Base-by-base conservation (phyloP, 768 basidiomycete species). In the Tylopilus subfusipes region DNA sequence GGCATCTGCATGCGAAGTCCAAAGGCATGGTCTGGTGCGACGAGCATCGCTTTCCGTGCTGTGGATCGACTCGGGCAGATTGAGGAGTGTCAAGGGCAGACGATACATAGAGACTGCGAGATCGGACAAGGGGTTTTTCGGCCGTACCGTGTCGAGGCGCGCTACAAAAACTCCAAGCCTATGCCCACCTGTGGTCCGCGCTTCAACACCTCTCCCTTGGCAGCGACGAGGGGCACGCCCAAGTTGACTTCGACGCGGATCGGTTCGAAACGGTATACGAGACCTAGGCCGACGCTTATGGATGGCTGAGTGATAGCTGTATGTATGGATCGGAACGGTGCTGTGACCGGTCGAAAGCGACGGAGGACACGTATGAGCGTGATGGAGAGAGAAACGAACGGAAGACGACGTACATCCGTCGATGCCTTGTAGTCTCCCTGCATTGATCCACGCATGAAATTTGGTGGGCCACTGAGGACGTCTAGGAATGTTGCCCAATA, bases 191-290 rank as follows among this genome's bases (percentile, higher is more conserved):
- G 90, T 42, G 92, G 72, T 9, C 92, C 93, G 63, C 80, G 83
- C 63, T 82, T 77, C 52, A 71, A 62, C 10, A 82, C 83, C 68
- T 91, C 93, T 51, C 81, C 82, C 62, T 76, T 80, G 42, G 81
- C 82, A 2, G 83, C 81, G 3, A 86, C 79, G 4, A 97, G 75
- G 6, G 93, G 93, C 33, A 96, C 76, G 8, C 93, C 91, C 57
- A 96, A 81, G 68, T 95, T 96, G 54, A 92, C 75, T 70, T 97
- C 94, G 25, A 93, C 77, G n/a, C 94, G 78, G 19, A 92, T 77
- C 5, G 90, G 87, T 55, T 91, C 87, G 59, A 93, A 85, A 33
- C 83, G 78, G 65, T 93, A 95, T 30, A 95, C 80, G 16, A 97
- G 72, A 4, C 93, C 94, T 13, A 93, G 62, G 8, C 93, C 93